phyloP scores from a whole-genome alignment of 805 yeast species.

The Candida golubevii region DNA sequence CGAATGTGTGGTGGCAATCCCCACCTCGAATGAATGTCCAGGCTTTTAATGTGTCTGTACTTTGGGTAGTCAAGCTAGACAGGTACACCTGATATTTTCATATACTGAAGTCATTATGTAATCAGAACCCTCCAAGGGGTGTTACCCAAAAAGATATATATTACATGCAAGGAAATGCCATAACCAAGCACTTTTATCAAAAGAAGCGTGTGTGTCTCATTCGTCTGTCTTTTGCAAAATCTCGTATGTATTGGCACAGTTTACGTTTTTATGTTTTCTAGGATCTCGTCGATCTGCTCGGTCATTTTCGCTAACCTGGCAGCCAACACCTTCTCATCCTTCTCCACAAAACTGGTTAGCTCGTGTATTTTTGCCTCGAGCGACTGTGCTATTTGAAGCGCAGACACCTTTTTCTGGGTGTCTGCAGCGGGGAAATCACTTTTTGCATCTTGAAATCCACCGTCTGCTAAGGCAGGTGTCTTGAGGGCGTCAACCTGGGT shows the following conservation, averaged over 20 bases:
- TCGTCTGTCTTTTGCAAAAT: not conserved
- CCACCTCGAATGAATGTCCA: too few relatives aligned
- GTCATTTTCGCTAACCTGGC: constrained; percentile 23
- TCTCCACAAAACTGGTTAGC: constrained; percentile 21
- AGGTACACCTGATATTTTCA: too few relatives aligned
- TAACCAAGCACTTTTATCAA: too few relatives aligned
- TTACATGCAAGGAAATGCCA: too few relatives aligned
- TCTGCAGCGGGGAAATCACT: constrained; percentile 1
- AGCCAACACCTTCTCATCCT: constrained; percentile 27
- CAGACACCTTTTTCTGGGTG: constrained; percentile 8
- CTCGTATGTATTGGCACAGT: not conserved
- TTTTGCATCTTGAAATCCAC: constrained; percentile 18
- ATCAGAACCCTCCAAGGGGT: too few relatives aligned
- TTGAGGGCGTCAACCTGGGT: constrained; percentile 26
- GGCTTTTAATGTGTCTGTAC: too few relatives aligned
- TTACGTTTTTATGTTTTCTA: not conserved
- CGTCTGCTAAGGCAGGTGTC: constrained; percentile 31
- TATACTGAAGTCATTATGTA: too few relatives aligned
- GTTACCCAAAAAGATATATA: too few relatives aligned
- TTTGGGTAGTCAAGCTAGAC: too few relatives aligned
- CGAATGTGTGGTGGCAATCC: too few relatives aligned
- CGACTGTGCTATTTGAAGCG: constrained; percentile 32
- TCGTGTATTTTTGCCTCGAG: constrained; percentile 26
- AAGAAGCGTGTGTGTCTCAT: too few relatives aligned
- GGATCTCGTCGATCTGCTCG: constrained; percentile 16